Evolutionary conservation across 2,329 filamentous ascomycete genomes (phyloP), one percentile per base, ranked within the genome.

Genomic region (Septoria petroselini): DNA sequence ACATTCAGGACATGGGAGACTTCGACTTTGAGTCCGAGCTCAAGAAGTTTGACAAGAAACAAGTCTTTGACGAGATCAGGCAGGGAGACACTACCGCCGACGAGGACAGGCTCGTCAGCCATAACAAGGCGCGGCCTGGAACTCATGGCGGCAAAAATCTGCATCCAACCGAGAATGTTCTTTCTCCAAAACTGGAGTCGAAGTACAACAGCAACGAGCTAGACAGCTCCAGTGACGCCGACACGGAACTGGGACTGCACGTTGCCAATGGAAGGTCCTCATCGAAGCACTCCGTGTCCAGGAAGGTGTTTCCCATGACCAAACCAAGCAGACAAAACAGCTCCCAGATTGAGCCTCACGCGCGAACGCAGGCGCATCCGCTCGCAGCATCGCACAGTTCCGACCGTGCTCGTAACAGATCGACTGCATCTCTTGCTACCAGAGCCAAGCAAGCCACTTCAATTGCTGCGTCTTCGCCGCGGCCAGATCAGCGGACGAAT

Each of bases 11-110:
- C 65, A 81, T 93, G 76, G 88, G 87, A 8, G 93, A 97, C 54
- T 97, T 97, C 62, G 91, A 97, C 68, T 97, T 97, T 63, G 84
- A 88, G 61, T 84, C 83, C 47, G 90, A 90, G 58, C 76, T 97
- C 25, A 91, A 88, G 39, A 95, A 95, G 65, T 97, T 97, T 62
- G 91, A 97, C 73, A 97, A 97, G 73, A 82, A 85, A 48, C 84
- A 84, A 1, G 82, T 97, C 7, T 98, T 98, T 66, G 86, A 91
- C 58, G 85, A 96, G 69, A 93, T 97, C 69, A 80, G 88, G 52
- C 88, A 87, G 58, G 88, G 94, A 49, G 91, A 97, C 62, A 84
- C 82, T 23, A 83, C 91, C 7, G 88, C 91, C n/a, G 91, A 95
- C 49, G 85, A 91, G 46, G 88, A 88, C 57, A 84, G 91, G n/a